Evolutionary conservation across 257 asterid species (phyloP), one percentile per base, ranked within the genome.

Genomic region (Henckelia pumila): DNA sequence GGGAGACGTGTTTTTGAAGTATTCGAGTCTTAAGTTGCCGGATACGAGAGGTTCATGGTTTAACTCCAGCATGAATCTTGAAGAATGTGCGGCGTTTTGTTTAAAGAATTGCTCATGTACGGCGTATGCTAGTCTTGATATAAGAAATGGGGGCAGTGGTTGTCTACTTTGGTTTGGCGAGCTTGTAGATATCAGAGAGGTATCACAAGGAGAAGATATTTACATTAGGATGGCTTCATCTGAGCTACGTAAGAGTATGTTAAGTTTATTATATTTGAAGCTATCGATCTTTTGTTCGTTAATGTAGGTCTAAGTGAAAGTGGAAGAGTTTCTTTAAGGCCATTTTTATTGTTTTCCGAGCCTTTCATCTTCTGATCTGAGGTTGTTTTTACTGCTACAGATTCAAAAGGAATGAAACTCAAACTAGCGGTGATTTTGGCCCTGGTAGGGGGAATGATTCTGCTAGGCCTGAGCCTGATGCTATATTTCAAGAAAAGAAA

Each of bases 381-480:
- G 19, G 6, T 40, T 40, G n/a, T 40, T 13, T 63, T 37, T 25
- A 49, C 1, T 65, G 29, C 2, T 68, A 68, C 69, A 65, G 77
- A 61, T 17, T 72, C 71, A 0, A 29, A 44, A 35, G 65, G 69
- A 32, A 75, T 21, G 13, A 64, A 59, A 50, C 44, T 55, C 17
- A 68, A 66, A 17, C 66, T 60, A 52, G 70, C 59, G 3, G 9
- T 64, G 24, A 50, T 65, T 61, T 55, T 70, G 24, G 32, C 61
- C 61, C 8, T 70, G 37, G 61, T 29, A 52, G 19, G 61, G 1
- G 56, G 65, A 13, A 11, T 66, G 21, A 25, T 53, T 70, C 61
- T 75, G 16, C 26, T 65, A 47, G 70, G 68, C 44, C 13, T 65
- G 23, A 24, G 65, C 69, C 32, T 75, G 56, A 3, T 52, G 14